phyloP scores from a whole-genome alignment of 1,284 basidiomycete genomes.

The Sparassis latifolia region DNA sequence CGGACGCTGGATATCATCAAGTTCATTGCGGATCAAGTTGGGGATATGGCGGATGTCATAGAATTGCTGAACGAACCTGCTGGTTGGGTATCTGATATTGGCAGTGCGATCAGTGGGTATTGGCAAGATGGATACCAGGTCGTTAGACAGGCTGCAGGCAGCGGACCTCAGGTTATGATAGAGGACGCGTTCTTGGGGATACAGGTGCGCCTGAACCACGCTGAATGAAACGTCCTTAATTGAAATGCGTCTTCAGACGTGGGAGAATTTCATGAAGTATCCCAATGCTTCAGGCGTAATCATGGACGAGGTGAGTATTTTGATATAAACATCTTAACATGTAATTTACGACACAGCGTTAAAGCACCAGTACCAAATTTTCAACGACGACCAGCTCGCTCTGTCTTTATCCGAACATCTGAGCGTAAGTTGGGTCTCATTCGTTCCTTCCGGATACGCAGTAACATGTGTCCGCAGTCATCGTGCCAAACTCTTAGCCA shows the following conservation, averaged over 20 bases:
- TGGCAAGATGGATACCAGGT: constrained; percentile 52
- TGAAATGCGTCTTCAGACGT: constrained; percentile 32
- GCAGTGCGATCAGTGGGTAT: constrained; percentile 38
- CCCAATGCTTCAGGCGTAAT: constrained; percentile 47
- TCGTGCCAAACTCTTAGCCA: constrained; percentile 20
- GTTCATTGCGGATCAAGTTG: constrained; percentile 49
- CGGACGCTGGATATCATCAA: constrained; percentile 61
- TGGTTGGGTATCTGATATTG: constrained; percentile 42
- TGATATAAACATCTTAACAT: not conserved
- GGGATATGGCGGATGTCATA: constrained; percentile 49
- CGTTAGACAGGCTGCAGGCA: constrained; percentile 41
- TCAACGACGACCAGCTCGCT: constrained; percentile 52
- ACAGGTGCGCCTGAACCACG: constrained; percentile 23
- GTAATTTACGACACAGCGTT: not conserved
- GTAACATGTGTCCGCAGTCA: not conserved
- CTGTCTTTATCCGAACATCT: constrained; percentile 54
- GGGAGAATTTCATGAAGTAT: constrained; percentile 54
- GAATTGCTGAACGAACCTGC: constrained; percentile 65
- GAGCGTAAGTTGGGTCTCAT: constrained; percentile 25
- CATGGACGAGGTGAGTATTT: constrained; percentile 51
- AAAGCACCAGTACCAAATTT: constrained; percentile 78
- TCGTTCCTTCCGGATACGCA: not conserved
- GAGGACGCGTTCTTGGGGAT: constrained; percentile 70
- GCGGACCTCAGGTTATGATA: constrained; percentile 55
- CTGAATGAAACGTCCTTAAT: not conserved